Evolutionary conservation across 768 basidiomycete species (phyloP).

Genomic region (Auricularia sp.): DNA sequence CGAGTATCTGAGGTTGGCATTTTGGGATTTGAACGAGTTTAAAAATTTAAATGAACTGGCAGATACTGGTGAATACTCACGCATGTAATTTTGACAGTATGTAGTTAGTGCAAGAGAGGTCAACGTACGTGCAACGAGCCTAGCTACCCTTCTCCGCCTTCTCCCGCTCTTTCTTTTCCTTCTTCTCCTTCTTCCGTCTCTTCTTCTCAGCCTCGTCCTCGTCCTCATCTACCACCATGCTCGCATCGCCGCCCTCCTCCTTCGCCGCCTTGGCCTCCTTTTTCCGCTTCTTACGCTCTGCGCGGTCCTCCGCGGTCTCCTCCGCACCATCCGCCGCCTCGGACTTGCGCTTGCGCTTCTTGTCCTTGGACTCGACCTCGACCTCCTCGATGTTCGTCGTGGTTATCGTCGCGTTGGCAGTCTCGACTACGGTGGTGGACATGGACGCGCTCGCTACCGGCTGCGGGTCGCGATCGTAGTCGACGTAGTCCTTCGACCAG

Average conservation of each 20-base stretch:
- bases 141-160: conserved; percentile 15
- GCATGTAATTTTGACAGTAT: no score
- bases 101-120: no score
- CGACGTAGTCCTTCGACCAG: conserved; percentile 90
- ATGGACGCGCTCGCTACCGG: conserved; percentile 24
- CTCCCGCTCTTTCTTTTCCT: conserved; percentile 21
- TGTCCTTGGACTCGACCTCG: conserved; percentile 44
- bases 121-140: background rate
- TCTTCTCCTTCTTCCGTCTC: conserved; percentile 39
- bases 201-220: conserved; percentile 40
- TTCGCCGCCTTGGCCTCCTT: conserved; percentile 44
- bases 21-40: no score
- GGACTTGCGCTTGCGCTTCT: conserved; percentile 64
- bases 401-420: background rate
- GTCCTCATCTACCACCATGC: conserved; percentile 31
- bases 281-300: conserved; percentile 18
- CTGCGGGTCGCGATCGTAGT: conserved; percentile 66
- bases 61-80: no score
- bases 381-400: conserved; percentile 7
- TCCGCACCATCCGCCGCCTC: conserved; percentile 9
- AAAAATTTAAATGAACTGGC: no score
- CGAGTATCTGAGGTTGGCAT: no score
- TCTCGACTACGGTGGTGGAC: conserved; percentile 3
- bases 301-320: conserved; percentile 12
- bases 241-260: conserved; percentile 31